Base-by-base conservation (phyloP, 108 stramenopile species). In the Fragilariopsis cylindrus region DNA sequence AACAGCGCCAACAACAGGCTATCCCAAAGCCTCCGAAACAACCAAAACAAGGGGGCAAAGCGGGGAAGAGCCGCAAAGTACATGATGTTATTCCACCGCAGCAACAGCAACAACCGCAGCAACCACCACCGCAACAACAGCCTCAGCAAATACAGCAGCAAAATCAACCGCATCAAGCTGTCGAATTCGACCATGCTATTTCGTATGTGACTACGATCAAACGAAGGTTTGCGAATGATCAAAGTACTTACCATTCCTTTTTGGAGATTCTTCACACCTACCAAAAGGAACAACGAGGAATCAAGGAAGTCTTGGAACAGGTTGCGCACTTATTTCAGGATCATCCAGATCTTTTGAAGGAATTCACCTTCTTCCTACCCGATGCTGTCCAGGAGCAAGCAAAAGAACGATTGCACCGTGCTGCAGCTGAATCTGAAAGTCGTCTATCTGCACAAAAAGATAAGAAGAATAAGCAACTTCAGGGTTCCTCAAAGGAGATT, bases 171-270 rank as follows among this genome's bases (percentile, higher is more conserved):
- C 79, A 83, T 16, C 82, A 81, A 65, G 82, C 88, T 3, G 84
- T 96, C 46, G 96, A 97, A 70, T 94, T 97, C 68, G 96, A 96
- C 75, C 93, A 97, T 84, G 96, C 96, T 65, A 96, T 97, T 76
- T 85, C 91, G 56, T 97, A 96, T 65, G 94, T 97, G 47, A 97
- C 96, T 53, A 92, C 88, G 57, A 96, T 97, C 79, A 96, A 96
- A 75, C 91, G 90, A 56, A 86, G 96, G n/a, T 97, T 97, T 73
- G 92, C 90, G 12, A 80, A 90, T 65, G 88, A 95, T 74, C 92
- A 93, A 11, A 80, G 83, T 18, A 96, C 87, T 1, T 97, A 97
- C 67, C 92, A 96, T 76, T 71, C 79, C 16, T 97, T 97, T 80
- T 81, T 97, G 65, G 93, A 97, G 65, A 95, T 97, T 69, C 82